These are phyloP conservation scores for Sclerotinia trifoliorum DNA, from an alignment of 2,329 filamentous ascomycete species.

Conservation along the genomic window DNA sequence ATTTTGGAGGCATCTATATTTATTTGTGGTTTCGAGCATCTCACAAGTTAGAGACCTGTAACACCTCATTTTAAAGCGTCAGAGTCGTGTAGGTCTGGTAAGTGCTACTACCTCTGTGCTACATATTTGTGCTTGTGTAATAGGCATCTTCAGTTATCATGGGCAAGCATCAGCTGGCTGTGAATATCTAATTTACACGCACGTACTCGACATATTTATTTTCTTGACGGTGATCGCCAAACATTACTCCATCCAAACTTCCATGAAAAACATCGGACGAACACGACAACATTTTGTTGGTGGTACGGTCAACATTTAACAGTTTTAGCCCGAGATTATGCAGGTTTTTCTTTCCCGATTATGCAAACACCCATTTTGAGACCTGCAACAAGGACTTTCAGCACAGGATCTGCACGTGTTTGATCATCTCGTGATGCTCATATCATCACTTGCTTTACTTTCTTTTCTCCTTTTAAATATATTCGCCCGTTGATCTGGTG, in stretches of 20 bases:
- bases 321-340: conserved; percentile 4
- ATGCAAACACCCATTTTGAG: conserved; percentile 13
- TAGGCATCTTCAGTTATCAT: neutral
- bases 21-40: neutral
- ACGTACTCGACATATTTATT: neutral
- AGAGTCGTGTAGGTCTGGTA: neutral
- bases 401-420: neutral
- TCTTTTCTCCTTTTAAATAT: neutral
- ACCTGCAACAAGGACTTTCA: conserved; percentile 18
- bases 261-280: neutral
- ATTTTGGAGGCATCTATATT: neutral
- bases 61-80: neutral
- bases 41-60: neutral
- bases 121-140: neutral
- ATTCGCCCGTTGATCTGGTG: neutral
- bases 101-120: neutral
- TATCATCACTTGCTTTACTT: neutral
- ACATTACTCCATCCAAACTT: neutral
- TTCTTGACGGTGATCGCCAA: neutral
- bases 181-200: neutral
- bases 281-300: neutral
- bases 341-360: neutral
- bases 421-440: neutral
- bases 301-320: neutral
- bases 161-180: neutral